Conservation (phyloP, 345 rosid species). For the Arabis hirsuta region DNA sequence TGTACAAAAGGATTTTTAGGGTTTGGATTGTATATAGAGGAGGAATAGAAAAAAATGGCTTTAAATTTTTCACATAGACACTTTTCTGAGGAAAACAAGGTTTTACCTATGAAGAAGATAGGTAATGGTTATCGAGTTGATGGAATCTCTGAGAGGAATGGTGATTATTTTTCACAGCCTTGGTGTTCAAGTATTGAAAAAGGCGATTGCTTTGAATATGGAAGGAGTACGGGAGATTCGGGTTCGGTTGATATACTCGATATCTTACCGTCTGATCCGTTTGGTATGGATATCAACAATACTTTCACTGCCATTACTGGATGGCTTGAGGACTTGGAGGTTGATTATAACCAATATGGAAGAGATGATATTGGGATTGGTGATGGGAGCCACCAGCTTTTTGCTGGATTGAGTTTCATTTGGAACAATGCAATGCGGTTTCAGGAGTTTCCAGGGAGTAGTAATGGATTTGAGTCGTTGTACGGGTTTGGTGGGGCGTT, state of each 20-base stretch:
- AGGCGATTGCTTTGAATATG: slow-evolving; percentile 68
- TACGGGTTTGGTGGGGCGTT: slow-evolving; percentile 42
- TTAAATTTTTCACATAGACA: slow-evolving; percentile 86
- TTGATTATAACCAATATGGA: slow-evolving; percentile 55
- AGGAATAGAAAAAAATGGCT: slow-evolving; percentile 63
- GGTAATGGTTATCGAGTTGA: slow-evolving; percentile 64
- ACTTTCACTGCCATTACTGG: slow-evolving; percentile 84
- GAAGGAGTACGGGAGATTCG: slow-evolving; percentile 59
- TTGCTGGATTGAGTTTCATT: slow-evolving; percentile 77
- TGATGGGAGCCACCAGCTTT: slow-evolving; percentile 59
- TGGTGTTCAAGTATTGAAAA: slow-evolving; percentile 53
- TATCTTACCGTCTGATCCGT: slow-evolving; percentile 92
- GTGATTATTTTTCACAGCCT: slow-evolving; percentile 45
- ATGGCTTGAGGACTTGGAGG: slow-evolving; percentile 90
- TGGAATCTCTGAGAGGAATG: slow-evolving; percentile 52
- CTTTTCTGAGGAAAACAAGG: slow-evolving; percentile 67
- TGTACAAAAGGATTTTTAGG: slow-evolving; percentile 31
- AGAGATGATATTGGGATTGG: slow-evolving; percentile 50
- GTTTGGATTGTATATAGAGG: slow-evolving; percentile 32
- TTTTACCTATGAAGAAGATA: slow-evolving; percentile 74
- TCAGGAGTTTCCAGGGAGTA: slow-evolving; percentile 54
- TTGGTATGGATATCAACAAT: slow-evolving; percentile 74
- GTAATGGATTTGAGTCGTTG: slow-evolving; percentile 32
- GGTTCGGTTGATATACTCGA: slow-evolving; percentile 80
- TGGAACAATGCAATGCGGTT: slow-evolving; percentile 82